A percentile compares a stretch with the other conserved stretches of the same genome.
These are phyloP conservation scores for Pyrenophora seminiperda DNA, from an alignment of 2,329 filamentous ascomycete species.

Conservation along the genomic window DNA sequence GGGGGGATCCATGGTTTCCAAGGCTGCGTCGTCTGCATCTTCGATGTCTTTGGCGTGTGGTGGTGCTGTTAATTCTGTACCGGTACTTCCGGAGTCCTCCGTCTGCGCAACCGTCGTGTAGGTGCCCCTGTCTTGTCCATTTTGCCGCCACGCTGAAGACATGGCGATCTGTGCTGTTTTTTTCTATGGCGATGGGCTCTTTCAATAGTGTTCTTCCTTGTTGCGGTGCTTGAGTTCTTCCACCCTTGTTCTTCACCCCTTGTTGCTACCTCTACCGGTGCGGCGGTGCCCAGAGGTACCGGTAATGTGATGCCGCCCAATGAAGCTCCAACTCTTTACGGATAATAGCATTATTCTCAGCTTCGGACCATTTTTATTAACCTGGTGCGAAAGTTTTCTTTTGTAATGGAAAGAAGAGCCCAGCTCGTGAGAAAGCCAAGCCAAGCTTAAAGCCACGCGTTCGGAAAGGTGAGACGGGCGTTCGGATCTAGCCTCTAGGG, in stretches of 20 bases:
- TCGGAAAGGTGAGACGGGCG: constrained; percentile 13
- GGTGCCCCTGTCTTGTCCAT: constrained; percentile 27
- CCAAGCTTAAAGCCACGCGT: constrained; percentile 17
- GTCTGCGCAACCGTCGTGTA: constrained; percentile 43
- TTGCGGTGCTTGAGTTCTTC: neutral
- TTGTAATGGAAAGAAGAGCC: neutral
- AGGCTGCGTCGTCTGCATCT: constrained; percentile 9
- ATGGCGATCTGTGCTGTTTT: constrained; percentile 8
- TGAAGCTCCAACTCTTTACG: too few species aligned
- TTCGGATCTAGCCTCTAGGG: constrained; percentile 1
- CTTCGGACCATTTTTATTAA: neutral
- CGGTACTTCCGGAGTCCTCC: constrained; percentile 27
- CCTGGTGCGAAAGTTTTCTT: neutral
- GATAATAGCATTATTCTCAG: too few species aligned
- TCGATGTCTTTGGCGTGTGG: constrained; percentile 20
- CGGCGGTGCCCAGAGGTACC: neutral
- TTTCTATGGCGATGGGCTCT: neutral
- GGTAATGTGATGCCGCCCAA: too few species aligned
- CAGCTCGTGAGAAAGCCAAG: neutral
- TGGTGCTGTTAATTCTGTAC: constrained; percentile 20
- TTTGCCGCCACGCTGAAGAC: constrained; percentile 28
- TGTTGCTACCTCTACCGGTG: neutral
- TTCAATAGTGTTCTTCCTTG: neutral
- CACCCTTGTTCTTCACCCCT: neutral
- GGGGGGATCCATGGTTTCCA: constrained; percentile 8